A percentile compares a stretch with the other conserved stretches of the same genome.
These are phyloP conservation scores for Cyamopsis tetragonoloba DNA, from an alignment of 306 rosid genomes.

Conservation along the genomic window DNA sequence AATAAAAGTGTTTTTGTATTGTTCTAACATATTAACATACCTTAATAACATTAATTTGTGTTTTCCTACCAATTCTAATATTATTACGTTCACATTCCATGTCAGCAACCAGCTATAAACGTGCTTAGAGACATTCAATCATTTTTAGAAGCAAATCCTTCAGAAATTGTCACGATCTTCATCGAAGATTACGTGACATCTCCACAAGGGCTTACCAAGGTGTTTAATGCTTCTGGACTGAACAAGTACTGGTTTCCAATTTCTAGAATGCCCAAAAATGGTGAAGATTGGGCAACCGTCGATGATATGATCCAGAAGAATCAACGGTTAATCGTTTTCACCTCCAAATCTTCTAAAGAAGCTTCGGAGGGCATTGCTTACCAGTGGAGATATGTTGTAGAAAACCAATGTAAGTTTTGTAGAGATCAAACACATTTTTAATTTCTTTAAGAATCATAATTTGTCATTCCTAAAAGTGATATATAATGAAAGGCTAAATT, in stretches of 20 bases:
- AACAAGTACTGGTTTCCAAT: slow-evolving; percentile 52
- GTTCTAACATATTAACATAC: too few relatives aligned
- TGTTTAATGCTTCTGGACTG: slow-evolving; percentile 59
- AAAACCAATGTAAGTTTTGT: slow-evolving; percentile 60
- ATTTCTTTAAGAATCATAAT: too few relatives aligned
- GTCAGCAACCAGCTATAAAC: slow-evolving; percentile 64
- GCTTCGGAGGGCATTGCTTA: slow-evolving; percentile 69
- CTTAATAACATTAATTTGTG: background rate
- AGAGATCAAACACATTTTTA: too few relatives aligned
- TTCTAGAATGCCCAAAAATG: slow-evolving; percentile 61
- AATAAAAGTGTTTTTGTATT: too few relatives aligned
- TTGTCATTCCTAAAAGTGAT: too few relatives aligned
- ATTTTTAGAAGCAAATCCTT: slow-evolving; percentile 56
- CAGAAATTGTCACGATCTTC: slow-evolving; percentile 75
- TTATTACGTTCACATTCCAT: background rate
- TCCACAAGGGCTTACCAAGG: slow-evolving; percentile 53
- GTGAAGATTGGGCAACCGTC: slow-evolving; percentile 72
- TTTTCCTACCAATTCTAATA: background rate
- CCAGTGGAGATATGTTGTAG: slow-evolving; percentile 66
- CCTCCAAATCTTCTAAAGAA: slow-evolving; percentile 58
- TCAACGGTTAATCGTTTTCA: slow-evolving; percentile 66
- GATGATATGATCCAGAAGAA: slow-evolving; percentile 70
- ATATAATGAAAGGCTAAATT: too few relatives aligned
- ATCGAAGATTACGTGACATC: slow-evolving; percentile 80
- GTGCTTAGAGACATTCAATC: slow-evolving; percentile 48